Conservation (phyloP, 306 rosid genomes). For the Cucumis hystrix region DNA sequence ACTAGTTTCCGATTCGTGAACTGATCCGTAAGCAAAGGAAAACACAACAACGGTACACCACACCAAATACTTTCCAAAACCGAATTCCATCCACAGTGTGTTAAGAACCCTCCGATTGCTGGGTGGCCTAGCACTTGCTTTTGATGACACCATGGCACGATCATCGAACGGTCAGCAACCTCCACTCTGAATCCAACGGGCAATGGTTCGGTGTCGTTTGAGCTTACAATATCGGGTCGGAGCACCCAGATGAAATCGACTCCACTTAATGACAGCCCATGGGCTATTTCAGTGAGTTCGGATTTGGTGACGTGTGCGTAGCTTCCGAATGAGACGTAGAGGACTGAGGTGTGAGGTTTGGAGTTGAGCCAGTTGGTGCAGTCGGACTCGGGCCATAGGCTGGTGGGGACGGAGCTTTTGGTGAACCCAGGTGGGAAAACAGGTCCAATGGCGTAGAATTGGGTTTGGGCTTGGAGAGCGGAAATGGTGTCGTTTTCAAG, state of each 20-base stretch:
- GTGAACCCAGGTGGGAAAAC: conserved; percentile 33
- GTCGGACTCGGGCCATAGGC: conserved; percentile 50
- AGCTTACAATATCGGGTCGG: conserved; percentile 40
- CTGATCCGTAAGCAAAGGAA: conserved; percentile 44
- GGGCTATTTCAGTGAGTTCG: conserved; percentile 24
- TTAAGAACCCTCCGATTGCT: conserved; percentile 36
- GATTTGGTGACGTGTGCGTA: conserved; percentile 27
- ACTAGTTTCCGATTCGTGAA: conserved; percentile 44
- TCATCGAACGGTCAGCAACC: conserved; percentile 19
- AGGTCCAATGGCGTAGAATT: conserved; percentile 48
- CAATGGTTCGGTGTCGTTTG: conserved; percentile 23
- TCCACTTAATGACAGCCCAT: conserved; percentile 28
- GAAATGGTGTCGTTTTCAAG: conserved; percentile 27
- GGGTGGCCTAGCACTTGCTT: conserved; percentile 32
- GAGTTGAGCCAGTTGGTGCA: conserved; percentile 47
- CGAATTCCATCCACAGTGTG: conserved; percentile 62
- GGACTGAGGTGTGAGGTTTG: conserved; percentile 33
- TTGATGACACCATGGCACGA: conserved; percentile 49
- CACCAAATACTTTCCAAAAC: conserved; percentile 44
- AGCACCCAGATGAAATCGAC: conserved; percentile 42
- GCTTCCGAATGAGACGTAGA: conserved; percentile 50
- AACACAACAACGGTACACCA: conserved; percentile 34
- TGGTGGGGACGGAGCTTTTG: conserved; percentile 28
- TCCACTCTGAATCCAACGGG: conserved; percentile 26
- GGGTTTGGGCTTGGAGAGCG: conserved; percentile 15